A percentile compares a stretch with the other conserved stretches of the same genome.
These are phyloP conservation scores for Penicillium sp. DNA, from an alignment of 2,329 filamentous ascomycete species.

Conservation along the genomic window DNA sequence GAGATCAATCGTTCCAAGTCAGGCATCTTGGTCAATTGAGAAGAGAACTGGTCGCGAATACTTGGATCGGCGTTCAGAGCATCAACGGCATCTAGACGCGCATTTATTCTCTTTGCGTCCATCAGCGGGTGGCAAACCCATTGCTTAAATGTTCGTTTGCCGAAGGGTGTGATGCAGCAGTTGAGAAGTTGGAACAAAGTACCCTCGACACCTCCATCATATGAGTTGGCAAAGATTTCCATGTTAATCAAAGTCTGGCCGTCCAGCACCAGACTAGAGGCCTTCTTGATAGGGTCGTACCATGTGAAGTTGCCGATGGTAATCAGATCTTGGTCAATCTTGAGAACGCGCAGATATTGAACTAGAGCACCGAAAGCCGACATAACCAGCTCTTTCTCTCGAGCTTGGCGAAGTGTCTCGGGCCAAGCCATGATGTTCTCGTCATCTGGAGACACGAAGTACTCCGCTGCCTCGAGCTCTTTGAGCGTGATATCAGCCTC, in stretches of 20 bases:
- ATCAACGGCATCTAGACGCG: conserved; percentile 90
- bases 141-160: conserved; percentile 91
- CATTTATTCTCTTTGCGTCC: conserved; percentile 84
- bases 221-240: conserved; percentile 93
- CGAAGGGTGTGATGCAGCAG: conserved; percentile 92
- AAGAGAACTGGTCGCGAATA: conserved; percentile 82
- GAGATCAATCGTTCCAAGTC: conserved; percentile 94
- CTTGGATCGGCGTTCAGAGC: conserved; percentile 80
- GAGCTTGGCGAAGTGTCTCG: conserved; percentile 67
- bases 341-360: conserved; percentile 81
- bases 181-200: conserved; percentile 91
- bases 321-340: conserved; percentile 83
- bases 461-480: conserved; percentile 76
- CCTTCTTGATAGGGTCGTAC: conserved; percentile 91
- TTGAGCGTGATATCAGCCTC: conserved; percentile 77
- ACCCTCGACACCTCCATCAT: conserved; percentile 79
- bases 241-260: conserved; percentile 96
- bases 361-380: conserved; percentile 87
- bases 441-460: conserved; percentile 67
- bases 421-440: conserved; percentile 74
- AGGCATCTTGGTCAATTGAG: conserved; percentile 85
- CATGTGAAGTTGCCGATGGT: conserved; percentile 87
- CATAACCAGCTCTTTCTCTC: conserved; percentile 79
- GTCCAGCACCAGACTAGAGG: conserved; percentile 85
- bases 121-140: conserved; percentile 97